Evolutionary conservation across 805 yeast genomes (phyloP), one percentile per base, ranked within the genome.

Genomic region (Kodamaea kaohsiungensis): DNA sequence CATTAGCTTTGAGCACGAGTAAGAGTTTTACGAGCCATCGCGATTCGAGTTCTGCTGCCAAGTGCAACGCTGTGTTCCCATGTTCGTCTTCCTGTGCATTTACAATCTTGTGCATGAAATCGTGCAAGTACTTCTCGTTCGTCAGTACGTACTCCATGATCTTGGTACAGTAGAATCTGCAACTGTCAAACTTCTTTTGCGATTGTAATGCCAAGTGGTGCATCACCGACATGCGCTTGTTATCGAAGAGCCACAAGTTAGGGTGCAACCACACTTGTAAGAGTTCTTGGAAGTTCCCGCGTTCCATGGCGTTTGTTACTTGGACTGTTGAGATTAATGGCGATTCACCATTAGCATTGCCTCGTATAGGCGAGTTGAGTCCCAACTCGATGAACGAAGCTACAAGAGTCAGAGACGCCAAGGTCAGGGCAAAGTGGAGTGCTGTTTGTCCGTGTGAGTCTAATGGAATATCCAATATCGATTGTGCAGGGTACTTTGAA

Each of bases 221-320:
- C 49, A 95, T 71, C 12, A 95, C 83, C 0, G 97, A 85, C 62
- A 96, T 82, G 43, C 87, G 86, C 62, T 85, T 83, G 51, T 82
- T 79, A 66, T 93, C 75, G 49, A 67, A 65, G 49, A 76, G 65
- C 71, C 71, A 70, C 48, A 76, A 57, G 50, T 65, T 61, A 0
- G 97, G 97, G 66, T 88, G 89, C 25, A 93, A 71, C 63, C 85
- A 76, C 37, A 67, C 59, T 60, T 85, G 87, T 51, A 95, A 74
- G 49, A 95, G 70, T 51, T 82, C 82, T 49, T 81, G 81, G 70
- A 95, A 95, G 15, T 89, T 82, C 0, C 88, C 85, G 57, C 84
- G 81, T 60, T 91, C 97, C 71, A 87, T 86, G 57, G 91, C 82
- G 65, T 89, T 91, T 51, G 91, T 91, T 51, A 85, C 97, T 69